A percentile compares a stretch with the other conserved stretches of the same genome.
These are phyloP conservation scores for Pichia ethanolica DNA, from an alignment of 805 yeast genomes.

Conservation along the genomic window DNA sequence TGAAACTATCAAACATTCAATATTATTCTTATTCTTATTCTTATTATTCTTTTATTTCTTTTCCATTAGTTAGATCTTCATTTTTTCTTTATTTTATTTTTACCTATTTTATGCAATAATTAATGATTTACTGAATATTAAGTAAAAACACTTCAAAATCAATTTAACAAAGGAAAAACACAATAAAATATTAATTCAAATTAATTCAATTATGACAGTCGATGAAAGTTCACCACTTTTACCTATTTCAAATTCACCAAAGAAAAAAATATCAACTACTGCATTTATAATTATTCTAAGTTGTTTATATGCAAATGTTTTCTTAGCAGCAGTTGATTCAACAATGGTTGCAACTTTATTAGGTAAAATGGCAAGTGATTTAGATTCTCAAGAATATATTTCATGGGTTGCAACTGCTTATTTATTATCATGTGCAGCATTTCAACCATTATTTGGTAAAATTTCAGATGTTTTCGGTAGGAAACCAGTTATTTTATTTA, in stretches of 20 bases:
- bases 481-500: conserved; percentile 29
- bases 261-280: background rate
- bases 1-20: too few relatives aligned
- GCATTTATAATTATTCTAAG: conserved; percentile 10
- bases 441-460: conserved; percentile 50
- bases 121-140: too few relatives aligned
- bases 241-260: background rate
- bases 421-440: conserved; percentile 38
- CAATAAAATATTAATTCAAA: too few relatives aligned
- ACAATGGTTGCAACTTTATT: conserved; percentile 48
- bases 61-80: too few relatives aligned
- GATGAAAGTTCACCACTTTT: conserved; percentile 7
- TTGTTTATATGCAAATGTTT: conserved; percentile 24
- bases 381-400: conserved; percentile 35
- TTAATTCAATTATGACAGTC: conserved; percentile 2
- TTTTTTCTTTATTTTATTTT: too few relatives aligned
- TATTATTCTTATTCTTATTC: too few relatives aligned
- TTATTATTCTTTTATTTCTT: too few relatives aligned
- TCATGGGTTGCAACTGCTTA: conserved; percentile 39
- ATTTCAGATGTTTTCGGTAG: conserved; percentile 49
- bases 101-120: too few relatives aligned
- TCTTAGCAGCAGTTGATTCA: conserved; percentile 44
- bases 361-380: conserved; percentile 44
- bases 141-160: too few relatives aligned
- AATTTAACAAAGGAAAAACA: too few relatives aligned